phyloP scores from a whole-genome alignment of 495 filamentous ascomycete species.

The Xylona heveae region DNA sequence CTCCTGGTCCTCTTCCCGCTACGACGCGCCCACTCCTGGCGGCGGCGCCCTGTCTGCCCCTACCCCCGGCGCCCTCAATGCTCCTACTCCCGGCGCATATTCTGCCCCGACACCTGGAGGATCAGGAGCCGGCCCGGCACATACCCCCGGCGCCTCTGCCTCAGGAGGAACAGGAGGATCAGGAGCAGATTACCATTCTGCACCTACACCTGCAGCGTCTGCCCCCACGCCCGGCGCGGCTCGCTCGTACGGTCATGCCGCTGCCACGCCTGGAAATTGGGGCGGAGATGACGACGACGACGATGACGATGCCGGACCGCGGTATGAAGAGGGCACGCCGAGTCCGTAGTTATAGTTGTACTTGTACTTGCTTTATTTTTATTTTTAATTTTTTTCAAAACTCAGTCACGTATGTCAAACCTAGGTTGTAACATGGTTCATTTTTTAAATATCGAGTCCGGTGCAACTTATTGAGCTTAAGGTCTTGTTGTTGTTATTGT shows the following conservation, averaged over 20 bases:
- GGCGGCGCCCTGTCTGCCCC: no score
- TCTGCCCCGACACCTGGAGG: slow-evolving; percentile 28
- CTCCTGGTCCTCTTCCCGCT: slow-evolving; percentile 13
- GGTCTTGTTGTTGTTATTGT: no score
- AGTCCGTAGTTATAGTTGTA: slow-evolving; percentile 17
- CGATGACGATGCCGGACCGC: slow-evolving; percentile 24
- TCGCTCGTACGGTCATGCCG: slow-evolving; percentile 37
- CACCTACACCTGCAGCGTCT: slow-evolving; percentile 51
- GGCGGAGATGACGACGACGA: slow-evolving; percentile 37
- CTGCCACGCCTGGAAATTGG: slow-evolving; percentile 26
- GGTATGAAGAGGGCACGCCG: slow-evolving; percentile 32
- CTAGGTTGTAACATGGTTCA: no score
- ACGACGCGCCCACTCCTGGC: slow-evolving; percentile 63
- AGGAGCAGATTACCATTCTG: slow-evolving; percentile 13
- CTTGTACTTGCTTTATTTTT: background rate
- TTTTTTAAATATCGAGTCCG: no score
- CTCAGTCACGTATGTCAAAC: no score
- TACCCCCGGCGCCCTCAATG: no score
- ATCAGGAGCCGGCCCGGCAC: no score
- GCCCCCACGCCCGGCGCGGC: slow-evolving; percentile 66
- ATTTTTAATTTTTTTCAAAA: background rate
- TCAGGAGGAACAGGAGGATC: slow-evolving; percentile 3
- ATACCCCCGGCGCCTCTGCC: slow-evolving; percentile 5
- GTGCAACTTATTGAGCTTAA: no score
- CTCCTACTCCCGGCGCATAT: slow-evolving; percentile 51